phyloP scores from a whole-genome alignment of 1,139 yeast genomes.

The Kodamaea anthophila region DNA sequence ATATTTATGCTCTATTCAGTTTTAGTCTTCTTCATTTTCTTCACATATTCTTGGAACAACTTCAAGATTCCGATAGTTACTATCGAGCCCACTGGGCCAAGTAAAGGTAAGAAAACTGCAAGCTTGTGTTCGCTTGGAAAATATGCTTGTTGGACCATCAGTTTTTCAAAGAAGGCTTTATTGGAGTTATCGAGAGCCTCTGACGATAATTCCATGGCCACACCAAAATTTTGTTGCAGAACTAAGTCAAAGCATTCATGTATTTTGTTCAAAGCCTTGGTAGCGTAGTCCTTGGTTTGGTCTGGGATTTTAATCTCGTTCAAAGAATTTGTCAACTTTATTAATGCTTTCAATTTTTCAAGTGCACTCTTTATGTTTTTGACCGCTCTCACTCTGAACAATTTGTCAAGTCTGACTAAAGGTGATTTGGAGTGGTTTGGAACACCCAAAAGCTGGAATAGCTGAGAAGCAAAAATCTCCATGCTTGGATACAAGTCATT shows the following conservation, averaged over 20 bases:
- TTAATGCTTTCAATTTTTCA: constrained; percentile 63
- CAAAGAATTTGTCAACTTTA: constrained; percentile 60
- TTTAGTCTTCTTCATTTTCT: constrained; percentile 9
- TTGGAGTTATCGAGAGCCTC: constrained; percentile 54
- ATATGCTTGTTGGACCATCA: constrained; percentile 90
- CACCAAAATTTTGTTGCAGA: constrained; percentile 30
- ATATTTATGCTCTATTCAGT: constrained; percentile 2
- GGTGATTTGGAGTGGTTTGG: constrained; percentile 51
- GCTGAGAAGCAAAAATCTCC: constrained; percentile 69
- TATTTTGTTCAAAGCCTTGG: constrained; percentile 32
- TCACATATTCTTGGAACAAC: constrained; percentile 19
- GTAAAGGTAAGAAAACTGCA: constrained; percentile 84
- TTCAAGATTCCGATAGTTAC: constrained; percentile 49
- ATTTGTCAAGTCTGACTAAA: constrained; percentile 55
- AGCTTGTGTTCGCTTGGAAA: constrained; percentile 93
- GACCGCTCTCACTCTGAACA: constrained; percentile 52
- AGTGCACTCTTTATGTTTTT: constrained; percentile 46
- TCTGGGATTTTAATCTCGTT: constrained; percentile 80
- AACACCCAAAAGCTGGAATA: constrained; percentile 68
- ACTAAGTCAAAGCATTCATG: constrained; percentile 22
- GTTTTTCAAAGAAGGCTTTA: constrained; percentile 83
- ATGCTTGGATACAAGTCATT: constrained; percentile 52
- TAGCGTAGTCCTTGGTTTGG: constrained; percentile 46
- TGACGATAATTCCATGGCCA: constrained; percentile 50
- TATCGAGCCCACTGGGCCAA: constrained; percentile 83